Conservation (phyloP, 345 rosid genomes). For the Physaria fendleri region DNA sequence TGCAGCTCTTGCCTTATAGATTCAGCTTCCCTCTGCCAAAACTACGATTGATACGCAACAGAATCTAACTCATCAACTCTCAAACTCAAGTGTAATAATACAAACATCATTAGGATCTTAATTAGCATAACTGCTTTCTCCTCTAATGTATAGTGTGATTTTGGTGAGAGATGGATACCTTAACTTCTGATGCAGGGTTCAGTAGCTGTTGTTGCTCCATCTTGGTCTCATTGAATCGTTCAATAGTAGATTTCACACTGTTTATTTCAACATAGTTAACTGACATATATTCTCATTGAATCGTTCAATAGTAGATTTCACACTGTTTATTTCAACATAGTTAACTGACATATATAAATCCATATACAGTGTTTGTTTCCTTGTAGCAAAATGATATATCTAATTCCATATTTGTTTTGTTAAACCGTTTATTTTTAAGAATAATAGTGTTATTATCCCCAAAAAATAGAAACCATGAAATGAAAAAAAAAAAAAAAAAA, state of each 20-base stretch:
- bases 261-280: not conserved
- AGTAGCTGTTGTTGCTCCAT: conserved; percentile 44
- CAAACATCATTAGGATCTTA: conserved; percentile 5
- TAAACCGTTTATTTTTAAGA: no score
- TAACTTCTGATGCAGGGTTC: conserved; percentile 52
- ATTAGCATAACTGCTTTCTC: not conserved
- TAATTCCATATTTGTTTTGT: no score
- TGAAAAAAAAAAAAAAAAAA: no score
- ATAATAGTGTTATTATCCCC: no score
- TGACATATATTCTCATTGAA: no score
- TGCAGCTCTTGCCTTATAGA: conserved; percentile 47
- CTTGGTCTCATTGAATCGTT: conserved; percentile 51
- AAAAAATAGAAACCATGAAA: no score
- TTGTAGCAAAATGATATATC: no score
- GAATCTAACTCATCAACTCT: not conserved
- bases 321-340: conserved; percentile 36
- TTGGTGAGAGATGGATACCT: conserved; percentile 36
- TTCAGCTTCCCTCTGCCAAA: conserved; percentile 62
- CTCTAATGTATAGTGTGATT: not conserved
- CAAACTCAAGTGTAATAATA: not conserved
- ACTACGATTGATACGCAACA: conserved; percentile 35
- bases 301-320: conserved; percentile 55
- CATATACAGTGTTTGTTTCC: not conserved
- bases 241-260: conserved; percentile 64
- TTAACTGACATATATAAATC: not conserved